These are phyloP conservation scores for Calycina herbarum DNA, from an alignment of 2,329 filamentous ascomycete genomes.

Conservation along the genomic window DNA sequence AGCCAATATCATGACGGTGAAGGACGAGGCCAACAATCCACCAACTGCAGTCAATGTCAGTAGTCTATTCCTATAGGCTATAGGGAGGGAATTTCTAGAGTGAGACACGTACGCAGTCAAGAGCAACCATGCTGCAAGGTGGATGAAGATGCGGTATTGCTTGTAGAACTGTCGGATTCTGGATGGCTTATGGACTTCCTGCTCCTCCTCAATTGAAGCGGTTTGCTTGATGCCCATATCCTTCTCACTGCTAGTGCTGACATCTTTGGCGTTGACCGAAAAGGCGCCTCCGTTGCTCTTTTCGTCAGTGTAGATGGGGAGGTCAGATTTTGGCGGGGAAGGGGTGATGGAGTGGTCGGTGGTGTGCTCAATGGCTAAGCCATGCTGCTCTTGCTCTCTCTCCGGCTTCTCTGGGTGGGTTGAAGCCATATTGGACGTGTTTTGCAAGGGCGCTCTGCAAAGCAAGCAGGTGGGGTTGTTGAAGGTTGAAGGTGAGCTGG, in stretches of 20 bases:
- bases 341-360: conserved; percentile 12
- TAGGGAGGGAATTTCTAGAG: background rate
- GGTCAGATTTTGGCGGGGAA: background rate
- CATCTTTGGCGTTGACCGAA: conserved; percentile 16
- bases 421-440: background rate
- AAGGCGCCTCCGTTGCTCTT: background rate
- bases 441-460: background rate
- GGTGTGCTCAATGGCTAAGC: background rate
- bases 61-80: background rate
- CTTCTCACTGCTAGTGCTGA: conserved; percentile 18
- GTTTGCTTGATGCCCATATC: conserved; percentile 15
- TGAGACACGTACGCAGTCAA: conserved; percentile 20
- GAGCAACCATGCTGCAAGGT: conserved; percentile 16
- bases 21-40: conserved; percentile 68
- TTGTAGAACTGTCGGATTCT: conserved; percentile 8
- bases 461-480: background rate
- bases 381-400: background rate
- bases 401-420: background rate
- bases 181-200: conserved; percentile 1
- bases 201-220: conserved; percentile 13
- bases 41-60: conserved; percentile 20
- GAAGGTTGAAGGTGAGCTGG: background rate
- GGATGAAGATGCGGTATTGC: conserved; percentile 15
- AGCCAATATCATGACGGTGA: conserved; percentile 72
- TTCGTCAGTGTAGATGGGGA: conserved; percentile 14